Evolutionary conservation across 768 basidiomycete genomes (phyloP).

Genomic region (Amanita phalloides): DNA sequence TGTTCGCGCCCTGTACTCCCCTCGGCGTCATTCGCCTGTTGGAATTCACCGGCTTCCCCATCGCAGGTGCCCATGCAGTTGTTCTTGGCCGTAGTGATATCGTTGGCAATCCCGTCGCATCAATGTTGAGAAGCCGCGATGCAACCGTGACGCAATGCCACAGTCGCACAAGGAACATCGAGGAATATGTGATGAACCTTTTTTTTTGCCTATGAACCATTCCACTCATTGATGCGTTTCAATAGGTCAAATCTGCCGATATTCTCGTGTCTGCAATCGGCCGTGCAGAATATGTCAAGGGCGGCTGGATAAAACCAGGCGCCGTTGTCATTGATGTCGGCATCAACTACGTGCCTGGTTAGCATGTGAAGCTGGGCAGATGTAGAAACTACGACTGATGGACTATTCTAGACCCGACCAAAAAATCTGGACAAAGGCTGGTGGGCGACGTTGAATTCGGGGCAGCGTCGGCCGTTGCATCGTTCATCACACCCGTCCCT

Average conservation of each 20-base stretch:
- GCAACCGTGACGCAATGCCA: conserved; percentile 99
- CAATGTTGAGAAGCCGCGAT: conserved; percentile 81
- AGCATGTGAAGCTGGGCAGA: not conserved
- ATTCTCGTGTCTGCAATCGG: conserved; percentile 97
- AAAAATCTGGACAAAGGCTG: conserved; percentile 91
- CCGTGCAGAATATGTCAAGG: conserved; percentile 81
- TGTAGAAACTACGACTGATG: not conserved
- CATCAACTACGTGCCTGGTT: conserved; percentile 90
- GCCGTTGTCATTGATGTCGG: conserved; percentile 97
- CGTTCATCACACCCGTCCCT: conserved; percentile 93
- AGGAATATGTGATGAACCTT: conserved; percentile 50
- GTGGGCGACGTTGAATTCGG: conserved; percentile 93
- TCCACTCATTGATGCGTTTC: not conserved
- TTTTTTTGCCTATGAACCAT: not conserved
- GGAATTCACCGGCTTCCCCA: conserved; percentile 70
- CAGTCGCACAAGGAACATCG: conserved; percentile 75
- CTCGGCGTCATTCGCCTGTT: conserved; percentile 86
- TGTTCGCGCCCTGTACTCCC: conserved; percentile 94
- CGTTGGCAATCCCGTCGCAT: conserved; percentile 90
- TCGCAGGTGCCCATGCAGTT: conserved; percentile 76
- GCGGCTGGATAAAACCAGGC: conserved; percentile 91
- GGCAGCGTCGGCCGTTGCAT: conserved; percentile 68
- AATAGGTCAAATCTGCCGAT: conserved; percentile 76
- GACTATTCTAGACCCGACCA: conserved; percentile 53
- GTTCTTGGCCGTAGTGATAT: conserved; percentile 97